Conservation (phyloP, 2,329 filamentous ascomycete species). For the Calonectria hongkongensis region DNA sequence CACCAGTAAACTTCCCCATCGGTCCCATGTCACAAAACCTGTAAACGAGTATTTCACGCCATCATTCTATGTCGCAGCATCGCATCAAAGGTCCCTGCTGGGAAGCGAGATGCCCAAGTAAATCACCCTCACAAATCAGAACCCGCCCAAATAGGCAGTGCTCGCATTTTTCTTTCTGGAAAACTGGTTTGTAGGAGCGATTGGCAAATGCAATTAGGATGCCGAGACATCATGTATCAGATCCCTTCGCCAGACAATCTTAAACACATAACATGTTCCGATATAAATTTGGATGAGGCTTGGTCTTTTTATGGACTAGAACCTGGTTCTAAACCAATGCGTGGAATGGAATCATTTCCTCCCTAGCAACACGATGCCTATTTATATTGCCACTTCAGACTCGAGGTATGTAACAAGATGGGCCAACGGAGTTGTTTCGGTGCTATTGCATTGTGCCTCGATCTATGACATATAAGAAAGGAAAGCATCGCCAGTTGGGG, state of each 20-base stretch:
- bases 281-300: not conserved
- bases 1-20: no score
- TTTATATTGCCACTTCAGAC: not conserved
- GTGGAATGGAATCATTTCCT: slow-evolving; percentile 18
- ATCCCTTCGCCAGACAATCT: not conserved
- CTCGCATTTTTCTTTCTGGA: not conserved
- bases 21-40: not conserved
- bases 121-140: not conserved
- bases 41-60: no score
- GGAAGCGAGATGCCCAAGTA: not conserved
- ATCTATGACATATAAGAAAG: not conserved
- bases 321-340: not conserved
- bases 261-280: not conserved
- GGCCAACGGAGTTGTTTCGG: slow-evolving; percentile 5
- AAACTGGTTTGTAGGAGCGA: not conserved
- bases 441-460: not conserved
- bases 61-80: no score
- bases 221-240: slow-evolving; percentile 17
- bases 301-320: not conserved
- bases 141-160: not conserved
- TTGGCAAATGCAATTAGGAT: not conserved
- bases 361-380: not conserved
- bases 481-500: not conserved
- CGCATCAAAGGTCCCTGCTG: not conserved
- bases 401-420: slow-evolving; percentile 10